Evolutionary conservation across 306 rosid species (phyloP), one percentile per base, ranked within the genome.

Genomic region (Acmispon strigosus): DNA sequence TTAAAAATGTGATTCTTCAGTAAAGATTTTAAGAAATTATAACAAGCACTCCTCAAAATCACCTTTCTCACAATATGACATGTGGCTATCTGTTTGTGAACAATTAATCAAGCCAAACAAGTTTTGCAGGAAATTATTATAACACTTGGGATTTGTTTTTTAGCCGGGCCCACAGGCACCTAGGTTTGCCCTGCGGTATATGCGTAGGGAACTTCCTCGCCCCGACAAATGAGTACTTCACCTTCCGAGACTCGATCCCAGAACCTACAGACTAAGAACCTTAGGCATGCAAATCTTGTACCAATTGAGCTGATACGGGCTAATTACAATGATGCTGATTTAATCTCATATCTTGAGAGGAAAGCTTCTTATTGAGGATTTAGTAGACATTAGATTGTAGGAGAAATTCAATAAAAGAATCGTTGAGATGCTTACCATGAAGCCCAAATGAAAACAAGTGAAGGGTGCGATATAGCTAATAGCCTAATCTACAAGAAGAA

Each of bases 71-170:
- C 19, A 8, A n/a, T 17, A 65, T 44, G 45, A 62, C 34, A 29
- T 12, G 12, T 45, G 29, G 52, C 14, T 4, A 54, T 78, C 67
- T 15, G 61, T 48, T 71, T 45, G 10, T 36, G 36, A 49, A 60
- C 54, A 48, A 48, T 63, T 4, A 58, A 76, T 29, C 56, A 27
- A 76, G 44, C 49, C 13, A 68, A 8, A 76, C 48, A 50, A 68
- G 39, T 17, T 17, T 14, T 20, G 45, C 62, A 48, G 8, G 44
- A 59, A 76, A 6, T 4, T 32, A 6, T 6, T 32, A 6, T 32
- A 32, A 6, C 37, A 32, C 7, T 6, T 8, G 8, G 37, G 37
- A 32, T 32, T 32, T 32, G 37, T 0, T 8, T 32, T 32, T 32
- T 32, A 32, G 8, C 8, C 6, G 37, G 37, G 7, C 37, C 8